Base-by-base conservation (phyloP, 2,329 filamentous ascomycete genomes). In the Fusarium humuli region DNA sequence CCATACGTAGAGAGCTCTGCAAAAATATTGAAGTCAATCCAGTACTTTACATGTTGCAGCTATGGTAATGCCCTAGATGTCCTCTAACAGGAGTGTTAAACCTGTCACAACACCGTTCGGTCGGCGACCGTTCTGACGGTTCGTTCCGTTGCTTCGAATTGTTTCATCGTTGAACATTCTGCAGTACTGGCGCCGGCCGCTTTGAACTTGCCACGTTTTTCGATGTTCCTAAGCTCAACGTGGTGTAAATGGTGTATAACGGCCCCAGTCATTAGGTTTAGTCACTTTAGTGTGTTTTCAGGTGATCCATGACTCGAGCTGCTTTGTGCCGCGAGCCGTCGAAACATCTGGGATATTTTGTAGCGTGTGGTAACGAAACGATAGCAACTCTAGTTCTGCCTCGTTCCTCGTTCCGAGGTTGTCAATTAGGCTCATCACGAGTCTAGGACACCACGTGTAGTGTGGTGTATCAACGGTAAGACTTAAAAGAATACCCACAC, bases 51-150 rank as follows among this genome's bases (percentile, higher is more conserved):
- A 23, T 40, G 20, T 32, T 60, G 45, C 27, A 29, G 14, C 49
- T 41, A 34, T 18, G 11, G 23, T 14, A 49, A 13, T 44, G 13
- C 34, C 41, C 22, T 29, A 53, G 27, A 13, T 44, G 13, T 37
- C 41, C n/a, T 32, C n/a, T 46, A 23, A 29, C 32, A 27, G 34
- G 57, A 70, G 45, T 48, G 42, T 56, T 49, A 14, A 61, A 42
- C 27, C 18, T 42, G 42, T 27, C 34, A 47, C 32, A 45, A 30
- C 37, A 49, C 27, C 23, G 48, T 42, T 27, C 46, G 57, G 60
- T 49, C 57, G 65, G 68, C 62, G 60, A 62, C 53, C 52, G 16
- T 44, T 44, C 46, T 62, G 11, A 48, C 63, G 63, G 64, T 57
- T 55, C 64, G 62, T 57, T 62, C 62, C 62, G 57, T 20, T 45